A percentile compares a stretch with the other conserved stretches of the same genome.
These are phyloP conservation scores for Penicillium polonicum DNA, from an alignment of 2,329 filamentous ascomycete genomes.

Conservation along the genomic window DNA sequence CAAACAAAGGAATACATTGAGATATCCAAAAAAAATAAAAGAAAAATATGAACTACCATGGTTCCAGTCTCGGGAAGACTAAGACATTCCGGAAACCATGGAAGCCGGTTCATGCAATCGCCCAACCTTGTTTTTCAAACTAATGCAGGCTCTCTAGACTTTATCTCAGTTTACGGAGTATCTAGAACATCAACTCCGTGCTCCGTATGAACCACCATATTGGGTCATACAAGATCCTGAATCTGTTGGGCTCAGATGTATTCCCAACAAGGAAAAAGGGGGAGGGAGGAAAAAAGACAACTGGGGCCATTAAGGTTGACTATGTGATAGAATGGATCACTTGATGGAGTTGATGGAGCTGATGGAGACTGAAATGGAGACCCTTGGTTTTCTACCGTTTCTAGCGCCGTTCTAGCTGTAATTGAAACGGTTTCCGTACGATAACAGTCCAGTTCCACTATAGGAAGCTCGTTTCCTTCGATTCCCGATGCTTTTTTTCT, in stretches of 20 bases:
- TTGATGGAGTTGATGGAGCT: not conserved
- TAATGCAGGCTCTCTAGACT: conserved; percentile 30
- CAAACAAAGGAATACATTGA: not conserved
- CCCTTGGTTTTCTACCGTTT: conserved; percentile 20
- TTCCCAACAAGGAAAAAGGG: conserved; percentile 6
- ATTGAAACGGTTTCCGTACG: conserved; percentile 21
- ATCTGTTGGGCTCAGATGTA: not conserved
- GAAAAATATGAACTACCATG: not conserved
- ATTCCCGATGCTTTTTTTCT: not conserved
- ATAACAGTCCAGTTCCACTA: conserved; percentile 16
- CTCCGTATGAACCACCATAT: conserved; percentile 9
- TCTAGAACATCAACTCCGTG: not conserved
- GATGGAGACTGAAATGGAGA: not conserved
- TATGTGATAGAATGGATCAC: conserved; percentile 1
- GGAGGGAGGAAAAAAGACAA: not conserved
- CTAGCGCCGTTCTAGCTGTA: conserved; percentile 30
- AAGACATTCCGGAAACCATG: conserved; percentile 12
- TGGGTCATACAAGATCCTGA: conserved; percentile 10
- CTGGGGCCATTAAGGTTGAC: conserved; percentile 7
- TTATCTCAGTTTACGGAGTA: not conserved
- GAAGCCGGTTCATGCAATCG: conserved; percentile 27
- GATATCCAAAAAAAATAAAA: not conserved
- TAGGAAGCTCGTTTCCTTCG: conserved; percentile 20
- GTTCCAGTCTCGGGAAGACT: conserved; percentile 5
- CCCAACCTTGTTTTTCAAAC: conserved; percentile 25